A percentile compares a stretch with the other conserved stretches of the same genome.
Evolutionary conservation across 2,329 filamentous ascomycete genomes (phyloP).

Genomic region (Trichoderma sp.): DNA sequence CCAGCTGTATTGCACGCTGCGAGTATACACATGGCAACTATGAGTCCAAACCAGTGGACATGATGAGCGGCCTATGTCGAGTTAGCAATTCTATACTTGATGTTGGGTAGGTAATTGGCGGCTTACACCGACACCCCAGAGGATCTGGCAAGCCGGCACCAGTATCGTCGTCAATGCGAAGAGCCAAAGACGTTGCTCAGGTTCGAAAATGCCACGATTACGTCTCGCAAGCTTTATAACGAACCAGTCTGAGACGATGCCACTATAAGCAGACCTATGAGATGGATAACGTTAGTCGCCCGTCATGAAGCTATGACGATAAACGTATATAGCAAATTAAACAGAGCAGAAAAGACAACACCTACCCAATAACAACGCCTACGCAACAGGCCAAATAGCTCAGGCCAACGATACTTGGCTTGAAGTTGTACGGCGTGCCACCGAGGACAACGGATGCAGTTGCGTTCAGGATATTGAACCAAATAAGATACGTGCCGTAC

Average conservation of each 20-base stretch:
- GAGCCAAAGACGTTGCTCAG: constrained; percentile 44
- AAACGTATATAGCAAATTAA: background rate
- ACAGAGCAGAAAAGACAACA: background rate
- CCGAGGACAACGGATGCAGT: constrained; percentile 42
- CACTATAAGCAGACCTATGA: constrained; percentile 21
- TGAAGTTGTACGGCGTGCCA: constrained; percentile 39
- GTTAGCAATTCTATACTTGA: background rate
- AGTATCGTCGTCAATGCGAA: constrained; percentile 33
- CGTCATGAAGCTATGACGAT: background rate
- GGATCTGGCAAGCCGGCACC: constrained; percentile 31
- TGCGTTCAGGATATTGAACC: constrained; percentile 45
- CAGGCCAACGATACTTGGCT: constrained; percentile 39
- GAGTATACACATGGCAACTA: constrained; percentile 40
- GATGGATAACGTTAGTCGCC: background rate
- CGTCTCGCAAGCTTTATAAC: constrained; percentile 39
- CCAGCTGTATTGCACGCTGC: constrained; percentile 37
- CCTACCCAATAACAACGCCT: constrained; percentile 34
- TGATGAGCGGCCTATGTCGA: constrained; percentile 31
- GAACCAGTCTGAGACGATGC: constrained; percentile 33
- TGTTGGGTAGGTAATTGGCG: background rate
- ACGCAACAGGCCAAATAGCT: constrained; percentile 39
- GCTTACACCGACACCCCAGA: constrained; percentile 36
- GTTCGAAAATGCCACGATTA: constrained; percentile 42
- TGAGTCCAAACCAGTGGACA: constrained; percentile 43
- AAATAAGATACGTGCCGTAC: constrained; percentile 43